phyloP scores from a whole-genome alignment of 768 basidiomycete species.

The Rubroboletus pulcherrimus region DNA sequence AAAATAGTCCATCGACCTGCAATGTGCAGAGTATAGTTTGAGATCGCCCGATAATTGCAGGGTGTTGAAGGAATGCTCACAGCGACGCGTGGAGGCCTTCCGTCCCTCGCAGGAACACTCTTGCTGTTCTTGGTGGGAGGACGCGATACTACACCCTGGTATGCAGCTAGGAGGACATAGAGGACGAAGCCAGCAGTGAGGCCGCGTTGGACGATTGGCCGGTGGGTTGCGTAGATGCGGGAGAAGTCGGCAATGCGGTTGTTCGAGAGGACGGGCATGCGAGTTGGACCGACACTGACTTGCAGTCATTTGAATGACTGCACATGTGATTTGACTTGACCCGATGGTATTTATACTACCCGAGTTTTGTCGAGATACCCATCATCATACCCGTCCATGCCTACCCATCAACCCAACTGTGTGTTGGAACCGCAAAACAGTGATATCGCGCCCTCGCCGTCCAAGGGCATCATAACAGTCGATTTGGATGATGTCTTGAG shows the following conservation, averaged over 20 bases:
- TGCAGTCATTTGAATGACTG: not conserved
- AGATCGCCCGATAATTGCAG: not conserved
- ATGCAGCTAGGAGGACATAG: conserved; percentile 66
- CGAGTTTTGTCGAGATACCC: not conserved
- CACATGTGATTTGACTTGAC: conserved; percentile 10
- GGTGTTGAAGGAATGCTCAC: conserved; percentile 38
- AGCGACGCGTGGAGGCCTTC: conserved; percentile 60
- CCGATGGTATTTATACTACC: no score
- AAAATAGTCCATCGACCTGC: conserved; percentile 91
- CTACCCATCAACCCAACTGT: not conserved
- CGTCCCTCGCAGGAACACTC: conserved; percentile 24
- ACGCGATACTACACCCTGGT: conserved; percentile 50
- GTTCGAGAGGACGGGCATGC: conserved; percentile 32
- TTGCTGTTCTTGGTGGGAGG: conserved; percentile 25
- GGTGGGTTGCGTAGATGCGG: conserved; percentile 55
- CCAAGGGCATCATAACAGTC: conserved; percentile 50
- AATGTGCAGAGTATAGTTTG: not conserved
- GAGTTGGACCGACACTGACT: not conserved
- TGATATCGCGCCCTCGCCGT: not conserved
- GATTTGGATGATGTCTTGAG: conserved; percentile 69
- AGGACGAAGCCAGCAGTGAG: conserved; percentile 67
- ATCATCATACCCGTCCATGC: conserved; percentile 8
- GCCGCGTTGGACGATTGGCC: conserved; percentile 68
- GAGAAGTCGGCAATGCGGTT: conserved; percentile 42
- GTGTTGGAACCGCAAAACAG: not conserved